These are phyloP conservation scores for Eucalyptus grandis DNA, from an alignment of 345 rosid species.

Conservation along the genomic window DNA sequence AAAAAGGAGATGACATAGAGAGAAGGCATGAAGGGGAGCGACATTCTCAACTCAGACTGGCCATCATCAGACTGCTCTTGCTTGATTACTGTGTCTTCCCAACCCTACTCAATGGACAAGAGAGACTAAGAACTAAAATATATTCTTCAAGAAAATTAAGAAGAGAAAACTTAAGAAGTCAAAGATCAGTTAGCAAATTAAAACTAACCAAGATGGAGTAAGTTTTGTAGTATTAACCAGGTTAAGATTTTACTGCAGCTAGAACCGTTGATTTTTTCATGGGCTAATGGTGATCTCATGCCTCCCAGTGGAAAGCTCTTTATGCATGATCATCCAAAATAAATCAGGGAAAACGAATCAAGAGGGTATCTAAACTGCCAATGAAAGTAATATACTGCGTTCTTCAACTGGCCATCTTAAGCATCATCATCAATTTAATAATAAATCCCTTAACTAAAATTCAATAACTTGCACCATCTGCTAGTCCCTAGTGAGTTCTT, in stretches of 20 bases:
- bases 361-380: neutral
- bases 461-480: neutral
- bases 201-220: neutral
- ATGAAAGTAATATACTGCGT: neutral
- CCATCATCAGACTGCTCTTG: conserved; percentile 61
- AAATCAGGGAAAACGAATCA: neutral
- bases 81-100: conserved; percentile 92
- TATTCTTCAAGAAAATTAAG: neutral
- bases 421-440: neutral
- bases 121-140: neutral
- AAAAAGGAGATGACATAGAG: conserved; percentile 81
- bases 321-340: neutral
- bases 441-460: neutral
- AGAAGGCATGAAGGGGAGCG: conserved; percentile 92
- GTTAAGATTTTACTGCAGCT: neutral
- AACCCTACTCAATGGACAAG: conserved; percentile 51
- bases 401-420: neutral
- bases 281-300: neutral
- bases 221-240: neutral
- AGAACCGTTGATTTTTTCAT: neutral
- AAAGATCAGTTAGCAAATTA: neutral
- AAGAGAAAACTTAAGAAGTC: neutral
- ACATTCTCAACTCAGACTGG: conserved; percentile 77
- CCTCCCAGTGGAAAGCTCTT: neutral
- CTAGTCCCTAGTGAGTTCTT: neutral